Conservation (phyloP, 768 basidiomycete species). For the Mycena indigotica region DNA sequence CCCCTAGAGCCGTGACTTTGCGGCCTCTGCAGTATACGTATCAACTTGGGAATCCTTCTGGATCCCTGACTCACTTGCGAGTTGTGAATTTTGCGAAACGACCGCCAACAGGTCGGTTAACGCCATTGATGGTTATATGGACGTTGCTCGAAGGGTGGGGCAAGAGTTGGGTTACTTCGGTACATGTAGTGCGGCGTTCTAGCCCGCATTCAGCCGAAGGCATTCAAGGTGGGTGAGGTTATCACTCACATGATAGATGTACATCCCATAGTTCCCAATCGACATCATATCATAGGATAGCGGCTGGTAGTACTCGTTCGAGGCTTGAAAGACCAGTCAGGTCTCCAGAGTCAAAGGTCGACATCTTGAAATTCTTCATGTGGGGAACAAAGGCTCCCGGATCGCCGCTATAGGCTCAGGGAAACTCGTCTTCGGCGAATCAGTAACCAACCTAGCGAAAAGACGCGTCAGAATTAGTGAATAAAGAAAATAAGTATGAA, state of each 20-base stretch:
- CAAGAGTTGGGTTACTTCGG: slow-evolving; percentile 21
- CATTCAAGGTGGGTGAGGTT: not conserved
- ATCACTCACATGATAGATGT: slow-evolving; percentile 16
- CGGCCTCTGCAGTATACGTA: slow-evolving; percentile 63
- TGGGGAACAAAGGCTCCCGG: slow-evolving; percentile 81
- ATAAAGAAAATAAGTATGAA: too few species aligned
- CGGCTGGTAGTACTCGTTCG: slow-evolving; percentile 33
- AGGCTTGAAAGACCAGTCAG: slow-evolving; percentile 70
- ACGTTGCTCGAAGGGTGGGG: slow-evolving; percentile 49
- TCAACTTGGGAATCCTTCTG: too few species aligned
- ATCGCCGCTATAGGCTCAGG: slow-evolving; percentile 81
- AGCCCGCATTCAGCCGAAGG: not conserved
- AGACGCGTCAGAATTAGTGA: too few species aligned
- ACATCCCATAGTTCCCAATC: slow-evolving; percentile 70
- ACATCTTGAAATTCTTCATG: slow-evolving; percentile 82
- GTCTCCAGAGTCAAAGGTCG: slow-evolving; percentile 83
- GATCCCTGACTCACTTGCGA: slow-evolving; percentile 51
- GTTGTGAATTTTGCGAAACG: slow-evolving; percentile 77
- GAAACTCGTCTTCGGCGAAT: slow-evolving; percentile 73
- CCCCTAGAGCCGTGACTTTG: slow-evolving; percentile 77
- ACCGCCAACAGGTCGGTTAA: slow-evolving; percentile 42
- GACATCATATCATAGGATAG: slow-evolving; percentile 82
- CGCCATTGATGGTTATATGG: slow-evolving; percentile 70
- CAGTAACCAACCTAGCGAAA: slow-evolving; percentile 70
- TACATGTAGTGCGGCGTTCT: slow-evolving; percentile 15